phyloP scores from a whole-genome alignment of 345 rosid genomes.

The Murraya koenigii region DNA sequence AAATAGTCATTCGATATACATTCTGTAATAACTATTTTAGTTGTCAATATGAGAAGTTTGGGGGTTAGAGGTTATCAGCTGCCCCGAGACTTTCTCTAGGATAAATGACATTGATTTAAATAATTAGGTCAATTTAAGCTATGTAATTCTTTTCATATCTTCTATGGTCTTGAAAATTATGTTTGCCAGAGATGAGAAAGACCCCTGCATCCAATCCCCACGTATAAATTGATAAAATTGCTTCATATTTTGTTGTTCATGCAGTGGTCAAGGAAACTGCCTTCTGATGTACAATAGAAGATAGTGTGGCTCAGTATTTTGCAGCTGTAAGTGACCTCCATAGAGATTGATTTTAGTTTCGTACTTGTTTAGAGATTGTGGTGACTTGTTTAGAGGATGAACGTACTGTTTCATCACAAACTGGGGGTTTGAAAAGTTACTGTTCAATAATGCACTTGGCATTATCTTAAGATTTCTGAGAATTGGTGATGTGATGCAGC shows the following conservation, averaged over 20 bases:
- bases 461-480: background rate
- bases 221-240: background rate
- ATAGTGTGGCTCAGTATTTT: conserved; percentile 5
- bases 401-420: too few species aligned
- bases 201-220: too few species aligned
- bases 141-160: background rate
- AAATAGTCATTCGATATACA: background rate
- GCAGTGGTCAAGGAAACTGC: background rate
- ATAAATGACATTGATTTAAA: background rate
- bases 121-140: background rate
- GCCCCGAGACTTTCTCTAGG: background rate
- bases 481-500: background rate
- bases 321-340: background rate
- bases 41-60: background rate
- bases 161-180: background rate
- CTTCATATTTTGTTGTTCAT: background rate
- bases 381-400: background rate
- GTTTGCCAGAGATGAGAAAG: background rate
- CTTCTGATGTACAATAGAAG: background rate
- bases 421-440: background rate
- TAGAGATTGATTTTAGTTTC: background rate
- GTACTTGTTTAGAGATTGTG: background rate
- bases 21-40: background rate
- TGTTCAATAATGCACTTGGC: too few species aligned
- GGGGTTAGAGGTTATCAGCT: background rate